Conservation (phyloP, 257 asterid genomes). For the Scutellaria barbata region DNA sequence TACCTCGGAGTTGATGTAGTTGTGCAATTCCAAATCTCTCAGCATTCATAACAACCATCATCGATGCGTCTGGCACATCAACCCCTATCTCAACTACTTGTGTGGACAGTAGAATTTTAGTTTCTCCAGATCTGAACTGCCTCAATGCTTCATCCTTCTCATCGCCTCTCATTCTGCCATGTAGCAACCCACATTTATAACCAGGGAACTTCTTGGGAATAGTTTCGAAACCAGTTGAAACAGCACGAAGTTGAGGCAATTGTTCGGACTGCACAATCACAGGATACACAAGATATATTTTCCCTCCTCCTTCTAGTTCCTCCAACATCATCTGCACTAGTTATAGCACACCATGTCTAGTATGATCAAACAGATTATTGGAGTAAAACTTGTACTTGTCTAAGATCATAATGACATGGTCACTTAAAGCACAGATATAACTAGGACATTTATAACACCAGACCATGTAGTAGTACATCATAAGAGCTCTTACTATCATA, state of each 20-base stretch:
- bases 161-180: constrained; percentile 83
- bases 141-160: constrained; percentile 82
- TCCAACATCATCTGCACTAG: constrained; percentile 79
- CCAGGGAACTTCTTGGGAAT: constrained; percentile 62
- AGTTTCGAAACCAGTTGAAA: constrained; percentile 74
- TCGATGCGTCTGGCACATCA: constrained; percentile 93
- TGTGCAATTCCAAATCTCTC: constrained; percentile 96
- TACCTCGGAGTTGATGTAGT: constrained; percentile 89
- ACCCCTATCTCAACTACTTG: constrained; percentile 97
- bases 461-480: background rate
- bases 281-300: constrained; percentile 81
- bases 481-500: too few species aligned
- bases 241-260: constrained; percentile 92
- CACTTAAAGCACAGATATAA: background rate
- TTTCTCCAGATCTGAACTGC: constrained; percentile 74
- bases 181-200: constrained; percentile 78
- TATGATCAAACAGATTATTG: constrained; percentile 1
- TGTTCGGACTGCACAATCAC: constrained; percentile 88
- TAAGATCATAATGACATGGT: background rate
- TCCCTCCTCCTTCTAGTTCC: constrained; percentile 79
- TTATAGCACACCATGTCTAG: constrained; percentile 23
- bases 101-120: constrained; percentile 79
- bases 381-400: constrained; percentile 1
- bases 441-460: background rate
- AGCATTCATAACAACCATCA: constrained; percentile 98